phyloP scores from a whole-genome alignment of 164 flowering plant genomes.

The Nymphaea colorata region DNA sequence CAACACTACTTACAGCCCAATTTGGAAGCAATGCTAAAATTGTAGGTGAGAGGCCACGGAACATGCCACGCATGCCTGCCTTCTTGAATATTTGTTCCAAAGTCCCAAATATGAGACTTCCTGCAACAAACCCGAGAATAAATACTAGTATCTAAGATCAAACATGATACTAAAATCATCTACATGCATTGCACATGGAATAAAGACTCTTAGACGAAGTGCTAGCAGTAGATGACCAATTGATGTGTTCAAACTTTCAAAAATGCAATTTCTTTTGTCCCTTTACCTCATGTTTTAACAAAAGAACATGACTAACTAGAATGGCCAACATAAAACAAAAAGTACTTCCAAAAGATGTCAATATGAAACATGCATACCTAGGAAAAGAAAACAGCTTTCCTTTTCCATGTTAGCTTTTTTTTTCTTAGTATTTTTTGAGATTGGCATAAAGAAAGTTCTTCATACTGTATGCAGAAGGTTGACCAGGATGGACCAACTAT shows the following conservation, averaged over 20 bases:
- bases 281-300: neutral
- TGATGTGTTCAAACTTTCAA: neutral
- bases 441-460: too few relatives aligned
- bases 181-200: too few relatives aligned
- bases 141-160: too few relatives aligned
- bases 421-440: too few relatives aligned
- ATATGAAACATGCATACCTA: neutral
- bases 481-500: too few relatives aligned
- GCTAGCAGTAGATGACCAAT: too few relatives aligned
- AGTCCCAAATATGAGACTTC: constrained; percentile 78
- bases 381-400: neutral
- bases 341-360: neutral
- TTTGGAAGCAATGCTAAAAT: constrained; percentile 91
- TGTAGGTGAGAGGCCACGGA: constrained; percentile 91
- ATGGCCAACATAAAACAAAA: neutral
- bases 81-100: constrained; percentile 62
- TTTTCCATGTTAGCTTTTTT: neutral
- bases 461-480: too few relatives aligned
- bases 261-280: neutral
- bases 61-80: constrained; percentile 91
- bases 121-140: constrained; percentile 10
- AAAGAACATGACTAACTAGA: neutral
- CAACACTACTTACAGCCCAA: constrained; percentile 35
- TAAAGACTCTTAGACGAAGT: too few relatives aligned
- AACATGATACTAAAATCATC: too few relatives aligned